phyloP scores from a whole-genome alignment of 2,329 filamentous ascomycete genomes.

The Plectosphaerella sp. region DNA sequence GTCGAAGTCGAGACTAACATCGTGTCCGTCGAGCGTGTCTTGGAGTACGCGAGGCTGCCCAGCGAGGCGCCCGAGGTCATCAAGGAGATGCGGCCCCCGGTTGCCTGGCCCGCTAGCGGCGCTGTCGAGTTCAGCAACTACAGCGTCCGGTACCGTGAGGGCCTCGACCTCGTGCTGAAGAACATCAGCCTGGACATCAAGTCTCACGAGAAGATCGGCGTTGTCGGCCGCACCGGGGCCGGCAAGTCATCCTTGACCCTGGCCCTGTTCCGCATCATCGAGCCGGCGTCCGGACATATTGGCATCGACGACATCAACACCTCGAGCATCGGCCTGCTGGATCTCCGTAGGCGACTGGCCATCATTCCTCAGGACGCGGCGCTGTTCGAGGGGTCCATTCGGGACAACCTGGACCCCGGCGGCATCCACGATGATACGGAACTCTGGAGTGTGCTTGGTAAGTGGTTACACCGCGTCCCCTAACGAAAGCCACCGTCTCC shows the following conservation, averaged over 20 bases:
- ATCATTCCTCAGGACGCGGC: constrained; percentile 98
- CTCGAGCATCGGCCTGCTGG: constrained; percentile 81
- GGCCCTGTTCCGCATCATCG: constrained; percentile 92
- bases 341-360: constrained; percentile 82
- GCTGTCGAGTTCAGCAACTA: constrained; percentile 89
- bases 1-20: constrained; percentile 99
- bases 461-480: constrained; percentile 29
- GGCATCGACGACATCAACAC: constrained; percentile 88
- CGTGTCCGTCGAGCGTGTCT: constrained; percentile 93
- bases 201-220: constrained; percentile 95
- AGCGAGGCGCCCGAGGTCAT: constrained; percentile 95
- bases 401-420: constrained; percentile 92
- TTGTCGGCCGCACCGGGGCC: constrained; percentile 92
- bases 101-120: constrained; percentile 87
- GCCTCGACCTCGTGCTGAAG: constrained; percentile 87
- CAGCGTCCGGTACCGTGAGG: constrained; percentile 87
- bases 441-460: constrained; percentile 90
- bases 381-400: constrained; percentile 86
- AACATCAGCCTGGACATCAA: constrained; percentile 90
- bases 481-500: neutral
- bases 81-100: constrained; percentile 77
- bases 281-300: constrained; percentile 76
- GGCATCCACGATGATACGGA: constrained; percentile 96
- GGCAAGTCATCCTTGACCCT: constrained; percentile 94
- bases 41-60: constrained; percentile 88